Conservation (phyloP, 2,329 filamentous ascomycete genomes). For the Penicillium olsonii region DNA sequence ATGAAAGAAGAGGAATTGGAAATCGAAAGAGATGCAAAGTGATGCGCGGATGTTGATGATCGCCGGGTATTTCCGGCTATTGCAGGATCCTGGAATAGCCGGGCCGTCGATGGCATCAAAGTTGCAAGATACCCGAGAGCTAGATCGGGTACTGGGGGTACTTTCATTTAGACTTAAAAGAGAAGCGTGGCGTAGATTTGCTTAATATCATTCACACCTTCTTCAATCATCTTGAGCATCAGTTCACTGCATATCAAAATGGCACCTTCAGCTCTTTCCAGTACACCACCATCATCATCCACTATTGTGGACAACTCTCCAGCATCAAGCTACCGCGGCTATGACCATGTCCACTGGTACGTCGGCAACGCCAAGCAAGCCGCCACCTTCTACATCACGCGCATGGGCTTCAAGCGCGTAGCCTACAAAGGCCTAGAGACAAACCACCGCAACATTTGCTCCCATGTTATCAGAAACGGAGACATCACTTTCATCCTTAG, state of each 20-base stretch:
- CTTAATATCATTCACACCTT: neutral
- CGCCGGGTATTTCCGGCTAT: conserved; percentile 22
- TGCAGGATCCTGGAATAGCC: conserved; percentile 12
- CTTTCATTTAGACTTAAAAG: conserved; percentile 4
- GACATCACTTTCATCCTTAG: conserved; percentile 47
- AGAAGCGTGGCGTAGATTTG: neutral
- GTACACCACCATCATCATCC: conserved; percentile 25
- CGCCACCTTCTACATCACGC: conserved; percentile 80
- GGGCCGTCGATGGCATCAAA: conserved; percentile 2
- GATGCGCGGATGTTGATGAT: conserved; percentile 7
- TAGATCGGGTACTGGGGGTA: conserved; percentile 11
- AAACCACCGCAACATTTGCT: conserved; percentile 75
- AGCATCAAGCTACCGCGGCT: conserved; percentile 65
- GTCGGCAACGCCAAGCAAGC: conserved; percentile 97
- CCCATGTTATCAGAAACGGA: conserved; percentile 64
- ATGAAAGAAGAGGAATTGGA: neutral
- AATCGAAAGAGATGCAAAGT: neutral
- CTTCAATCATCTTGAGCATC: neutral
- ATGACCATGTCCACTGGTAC: conserved; percentile 94
- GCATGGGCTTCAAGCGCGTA: conserved; percentile 80
- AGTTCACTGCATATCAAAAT: conserved; percentile 18
- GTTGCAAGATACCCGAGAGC: conserved; percentile 4
- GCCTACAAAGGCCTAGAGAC: conserved; percentile 90
- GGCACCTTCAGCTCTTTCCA: conserved; percentile 35
- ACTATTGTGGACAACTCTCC: conserved; percentile 18